Base-by-base conservation (phyloP, 2,329 filamentous ascomycete species). In the Pseudonectria foliicola region DNA sequence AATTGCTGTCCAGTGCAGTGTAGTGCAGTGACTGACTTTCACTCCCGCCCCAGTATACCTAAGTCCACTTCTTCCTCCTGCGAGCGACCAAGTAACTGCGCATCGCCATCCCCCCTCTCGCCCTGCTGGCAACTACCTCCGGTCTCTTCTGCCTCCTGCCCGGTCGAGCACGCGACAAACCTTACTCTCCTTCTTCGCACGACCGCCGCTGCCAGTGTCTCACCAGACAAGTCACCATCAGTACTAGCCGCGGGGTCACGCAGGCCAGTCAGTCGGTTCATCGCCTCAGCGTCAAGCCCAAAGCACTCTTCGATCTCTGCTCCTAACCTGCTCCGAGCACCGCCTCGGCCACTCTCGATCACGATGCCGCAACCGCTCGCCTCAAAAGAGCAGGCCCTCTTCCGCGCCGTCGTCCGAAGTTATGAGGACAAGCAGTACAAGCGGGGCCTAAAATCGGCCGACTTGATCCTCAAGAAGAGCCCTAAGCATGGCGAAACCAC, bases 391-490 rank as follows among this genome's bases (percentile, higher is more conserved):
- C 80, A 80, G 53, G 82, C 89, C 60, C 82, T 95, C 68, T 98
- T 98, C 66, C 83, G 88, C 45, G 86, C 89, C 60, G 81, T 98
- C 47, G 87, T 98, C 55, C 89, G 90, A 60, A 81, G 86, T 65
- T 98, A 96, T 71, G 92, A 98, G 66, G 84, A 89, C 59, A 98
- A 98, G 66, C 90, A 96, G 58, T 95, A 96, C 71, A 98, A 96
- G 68, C 68, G 73, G 43, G 90, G 90, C 60, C 73, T 98, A 57
- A 98, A 96, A 68, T 82, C 85, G 30, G 90, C 92, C 50, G 92
- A 98, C 60, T 86, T 95, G 65, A 95, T 98, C 59, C 79, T 98
- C 48, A 85, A 85, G 61, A 96, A 95, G 65, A 81, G 85, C 57
- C 86, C 90, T 27, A 92, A 87, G 54, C 92, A 98, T 82, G 93